These are phyloP conservation scores for Fraxinus dipetala DNA, from an alignment of 305 asterid species.

Conservation along the genomic window DNA sequence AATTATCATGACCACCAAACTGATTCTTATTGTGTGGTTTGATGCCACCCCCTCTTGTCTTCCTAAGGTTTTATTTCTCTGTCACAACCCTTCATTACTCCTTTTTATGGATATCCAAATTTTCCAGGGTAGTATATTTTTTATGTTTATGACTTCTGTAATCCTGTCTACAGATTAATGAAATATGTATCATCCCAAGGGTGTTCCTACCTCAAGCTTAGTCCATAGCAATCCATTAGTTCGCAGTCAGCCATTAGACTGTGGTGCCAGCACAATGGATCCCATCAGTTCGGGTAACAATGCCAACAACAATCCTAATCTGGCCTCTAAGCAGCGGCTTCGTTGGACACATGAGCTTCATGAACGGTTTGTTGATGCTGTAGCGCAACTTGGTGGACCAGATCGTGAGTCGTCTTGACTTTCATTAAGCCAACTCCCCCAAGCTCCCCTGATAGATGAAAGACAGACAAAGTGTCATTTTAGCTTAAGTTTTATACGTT, in stretches of 20 bases:
- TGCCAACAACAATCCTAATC: constrained; percentile 45
- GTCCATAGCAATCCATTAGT: constrained; percentile 35
- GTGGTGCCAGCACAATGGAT: constrained; percentile 50
- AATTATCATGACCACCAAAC: background rate
- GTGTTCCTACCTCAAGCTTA: constrained; percentile 51
- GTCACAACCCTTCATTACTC: background rate
- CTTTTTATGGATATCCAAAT: background rate
- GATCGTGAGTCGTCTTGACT: constrained; percentile 56
- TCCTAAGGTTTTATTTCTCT: background rate
- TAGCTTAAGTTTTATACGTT: background rate
- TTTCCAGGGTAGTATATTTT: constrained; percentile 10
- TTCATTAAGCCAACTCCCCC: background rate
- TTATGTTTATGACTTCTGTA: background rate
- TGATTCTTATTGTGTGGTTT: background rate
- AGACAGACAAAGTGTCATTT: background rate
- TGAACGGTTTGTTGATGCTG: constrained; percentile 85
- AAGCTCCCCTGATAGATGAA: background rate
- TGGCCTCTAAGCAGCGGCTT: constrained; percentile 78
- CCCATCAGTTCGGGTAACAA: constrained; percentile 42
- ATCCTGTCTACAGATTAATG: constrained; percentile 36
- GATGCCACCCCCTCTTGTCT: background rate
- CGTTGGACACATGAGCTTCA: constrained; percentile 94
- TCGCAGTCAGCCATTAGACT: constrained; percentile 41
- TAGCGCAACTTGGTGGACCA: constrained; percentile 91
- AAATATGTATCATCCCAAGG: constrained; percentile 40